Base-by-base conservation (phyloP, 2,329 filamentous ascomycete genomes). In the Rugonectria rugulosa region DNA sequence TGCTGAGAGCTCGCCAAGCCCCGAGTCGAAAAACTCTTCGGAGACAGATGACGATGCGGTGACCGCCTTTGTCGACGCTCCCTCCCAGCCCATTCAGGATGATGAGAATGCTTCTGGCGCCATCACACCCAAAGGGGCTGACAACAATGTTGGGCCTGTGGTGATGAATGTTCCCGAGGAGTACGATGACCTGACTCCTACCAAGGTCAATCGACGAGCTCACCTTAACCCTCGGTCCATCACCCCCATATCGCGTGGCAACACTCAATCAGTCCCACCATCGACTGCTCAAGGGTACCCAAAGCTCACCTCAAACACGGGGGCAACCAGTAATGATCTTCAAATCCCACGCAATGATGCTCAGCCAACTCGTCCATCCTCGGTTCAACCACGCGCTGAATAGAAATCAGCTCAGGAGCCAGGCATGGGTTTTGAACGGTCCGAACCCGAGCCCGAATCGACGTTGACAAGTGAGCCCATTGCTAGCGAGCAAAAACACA, bases 241-340 rank as follows among this genome's bases (percentile, higher is more conserved):
- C 12, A 32, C 29, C 5, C 61, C 53, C 36, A 40, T 14, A 34
- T 53, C 49, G 48, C 46, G 23, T 27, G 17, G 31, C 17, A 57
- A 55, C 5, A 67, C 65, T 9, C 44, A 56, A 46, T 68, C 65
- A 11, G 45, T 68, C n/a, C 65, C 64, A 21, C 42, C 60, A 31
- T 67, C 65, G 4, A 51, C 59, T 19, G 42, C 66, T 6, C 47
- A 67, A 42, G 40, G 42, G 19, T 57, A 53, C 42, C 64, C 64
- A 10, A 37, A 46, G 19, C 55, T 67, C 17, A 56, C 56, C 31
- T 36, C 45, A n/a, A 46, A 40, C 11, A 5, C 48, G 19, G 48
- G 48, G 24, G 47, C 34, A 17, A 19, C 40, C 11, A 42, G 11
- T 9, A 43, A 56, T 17, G 41, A 26, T 17, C 27, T 48, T 19